These are phyloP conservation scores for Termitomyces sp. DNA, from an alignment of 768 basidiomycete genomes.

Conservation along the genomic window DNA sequence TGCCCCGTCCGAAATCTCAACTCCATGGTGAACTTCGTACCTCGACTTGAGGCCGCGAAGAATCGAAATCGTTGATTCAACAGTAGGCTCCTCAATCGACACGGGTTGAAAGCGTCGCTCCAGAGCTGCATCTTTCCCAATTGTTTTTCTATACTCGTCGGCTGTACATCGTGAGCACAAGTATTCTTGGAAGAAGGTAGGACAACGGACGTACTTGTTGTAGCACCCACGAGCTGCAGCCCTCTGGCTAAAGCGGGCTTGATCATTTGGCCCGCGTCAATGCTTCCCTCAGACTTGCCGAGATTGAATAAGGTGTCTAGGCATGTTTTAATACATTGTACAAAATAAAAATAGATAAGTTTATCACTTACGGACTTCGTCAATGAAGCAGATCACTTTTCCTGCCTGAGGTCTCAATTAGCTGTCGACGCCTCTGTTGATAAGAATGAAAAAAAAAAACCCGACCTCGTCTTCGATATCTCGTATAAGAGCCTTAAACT, in stretches of 20 bases:
- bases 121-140: constrained; percentile 87
- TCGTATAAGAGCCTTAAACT: constrained; percentile 83
- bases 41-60: constrained; percentile 78
- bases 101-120: constrained; percentile 91
- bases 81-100: constrained; percentile 81
- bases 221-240: constrained; percentile 85
- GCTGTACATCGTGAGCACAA: constrained; percentile 30
- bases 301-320: constrained; percentile 78
- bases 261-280: constrained; percentile 92
- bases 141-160: constrained; percentile 88
- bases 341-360: background rate
- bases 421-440: constrained; percentile 1
- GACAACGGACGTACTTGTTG: constrained; percentile 60
- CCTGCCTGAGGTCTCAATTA: constrained; percentile 37
- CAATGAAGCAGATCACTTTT: constrained; percentile 88
- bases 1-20: constrained; percentile 84
- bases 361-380: constrained; percentile 76
- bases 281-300: constrained; percentile 87
- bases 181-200: background rate
- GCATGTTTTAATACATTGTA: background rate
- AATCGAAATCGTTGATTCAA: constrained; percentile 81
- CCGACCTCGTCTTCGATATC: constrained; percentile 83
- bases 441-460: constrained; percentile 8
- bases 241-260: constrained; percentile 88
- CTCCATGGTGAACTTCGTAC: constrained; percentile 92